A percentile compares a stretch with the other conserved stretches of the same genome.
These are phyloP conservation scores for Aurifilum marmelostoma DNA, from an alignment of 2,329 filamentous ascomycete genomes.

Conservation along the genomic window DNA sequence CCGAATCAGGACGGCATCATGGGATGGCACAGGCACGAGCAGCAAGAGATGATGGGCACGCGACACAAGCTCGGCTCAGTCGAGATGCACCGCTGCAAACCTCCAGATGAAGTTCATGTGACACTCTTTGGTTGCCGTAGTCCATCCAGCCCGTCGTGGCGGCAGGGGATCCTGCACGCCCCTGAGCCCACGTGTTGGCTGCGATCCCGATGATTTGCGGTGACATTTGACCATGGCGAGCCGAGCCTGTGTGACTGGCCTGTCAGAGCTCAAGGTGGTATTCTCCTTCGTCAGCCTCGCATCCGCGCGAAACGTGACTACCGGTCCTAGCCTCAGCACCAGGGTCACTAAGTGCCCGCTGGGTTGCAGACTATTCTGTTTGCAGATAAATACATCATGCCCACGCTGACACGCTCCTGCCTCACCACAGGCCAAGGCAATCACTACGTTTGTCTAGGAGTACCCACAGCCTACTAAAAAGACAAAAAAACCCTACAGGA, in stretches of 20 bases:
- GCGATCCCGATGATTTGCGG: neutral
- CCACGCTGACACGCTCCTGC: neutral
- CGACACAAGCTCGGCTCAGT: neutral
- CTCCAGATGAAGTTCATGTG: constrained; percentile 1
- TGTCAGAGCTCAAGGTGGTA: neutral
- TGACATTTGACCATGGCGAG: too few relatives aligned
- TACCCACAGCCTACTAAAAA: neutral
- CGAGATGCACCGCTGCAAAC: neutral
- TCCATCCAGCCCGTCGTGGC: neutral
- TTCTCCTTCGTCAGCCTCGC: neutral
- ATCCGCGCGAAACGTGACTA: constrained; percentile 1
- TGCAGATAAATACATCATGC: neutral
- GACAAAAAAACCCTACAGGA: neutral
- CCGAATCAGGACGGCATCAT: neutral
- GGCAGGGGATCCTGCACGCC: neutral
- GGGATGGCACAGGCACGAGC: constrained; percentile 3
- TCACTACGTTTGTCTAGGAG: neutral
- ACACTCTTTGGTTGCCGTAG: neutral
- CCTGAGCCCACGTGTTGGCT: constrained; percentile 7
- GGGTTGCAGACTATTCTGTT: neutral
- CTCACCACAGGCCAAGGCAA: neutral
- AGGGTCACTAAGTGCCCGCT: neutral
- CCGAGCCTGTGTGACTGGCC: neutral
- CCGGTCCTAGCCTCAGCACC: neutral
- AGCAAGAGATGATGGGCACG: neutral